Percentiles rank a stretch among this genome's conserved stretches.
These are phyloP conservation scores for Trichophyton equinum DNA, from an alignment of 2,329 filamentous ascomycete genomes.

Conservation along the genomic window DNA sequence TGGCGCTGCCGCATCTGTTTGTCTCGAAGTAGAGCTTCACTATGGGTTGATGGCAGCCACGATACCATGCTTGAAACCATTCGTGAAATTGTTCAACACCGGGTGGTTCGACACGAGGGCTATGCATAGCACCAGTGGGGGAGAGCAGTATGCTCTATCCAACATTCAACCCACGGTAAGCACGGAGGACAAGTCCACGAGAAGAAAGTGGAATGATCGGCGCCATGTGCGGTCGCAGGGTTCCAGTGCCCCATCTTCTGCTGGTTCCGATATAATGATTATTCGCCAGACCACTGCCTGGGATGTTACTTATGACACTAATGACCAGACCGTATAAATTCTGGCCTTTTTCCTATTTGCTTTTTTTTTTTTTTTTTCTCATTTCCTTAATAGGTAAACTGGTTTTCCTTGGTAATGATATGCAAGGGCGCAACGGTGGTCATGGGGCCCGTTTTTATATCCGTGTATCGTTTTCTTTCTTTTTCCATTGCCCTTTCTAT, in stretches of 20 bases:
- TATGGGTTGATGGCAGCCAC: constrained; percentile 14
- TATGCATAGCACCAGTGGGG: background rate
- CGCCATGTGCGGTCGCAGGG: background rate
- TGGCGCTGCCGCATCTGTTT: constrained; percentile 10
- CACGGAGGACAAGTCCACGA: background rate
- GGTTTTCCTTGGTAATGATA: background rate
- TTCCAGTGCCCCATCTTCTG: constrained; percentile 7
- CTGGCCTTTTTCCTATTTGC: background rate
- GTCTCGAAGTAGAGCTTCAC: constrained; percentile 11
- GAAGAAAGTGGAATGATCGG: background rate
- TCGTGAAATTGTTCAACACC: constrained; percentile 14
- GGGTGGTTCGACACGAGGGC: constrained; percentile 11
- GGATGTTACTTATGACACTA: constrained; percentile 10
- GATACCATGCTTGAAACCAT: constrained; percentile 14
- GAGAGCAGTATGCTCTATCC: constrained; percentile 10
- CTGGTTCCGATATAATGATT: constrained; percentile 11
- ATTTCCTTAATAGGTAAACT: background rate
- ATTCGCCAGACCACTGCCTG: constrained; percentile 12
- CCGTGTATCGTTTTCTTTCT: background rate
- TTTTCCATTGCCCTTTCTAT: background rate
- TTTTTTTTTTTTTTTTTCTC: background rate
- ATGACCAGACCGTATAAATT: background rate
- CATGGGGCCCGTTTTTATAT: background rate
- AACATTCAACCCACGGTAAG: constrained; percentile 5
- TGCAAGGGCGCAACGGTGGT: background rate